These are phyloP conservation scores for Botrytis sinoallii DNA, from an alignment of 2,329 filamentous ascomycete genomes.

Conservation along the genomic window DNA sequence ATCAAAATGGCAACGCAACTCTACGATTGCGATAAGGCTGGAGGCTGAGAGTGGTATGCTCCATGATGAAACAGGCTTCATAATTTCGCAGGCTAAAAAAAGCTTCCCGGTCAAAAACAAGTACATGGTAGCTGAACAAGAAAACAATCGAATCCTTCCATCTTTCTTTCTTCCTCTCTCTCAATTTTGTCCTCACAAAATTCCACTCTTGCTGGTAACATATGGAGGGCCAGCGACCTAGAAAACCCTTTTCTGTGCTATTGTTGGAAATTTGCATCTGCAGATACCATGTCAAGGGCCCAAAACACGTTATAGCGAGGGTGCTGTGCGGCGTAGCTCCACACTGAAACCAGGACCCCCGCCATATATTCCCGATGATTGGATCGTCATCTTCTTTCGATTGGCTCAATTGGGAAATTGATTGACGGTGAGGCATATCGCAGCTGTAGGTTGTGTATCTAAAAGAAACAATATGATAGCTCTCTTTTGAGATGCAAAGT, in stretches of 20 bases:
- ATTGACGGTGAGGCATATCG: not conserved
- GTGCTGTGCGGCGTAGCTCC: not conserved
- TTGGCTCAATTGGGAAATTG: not conserved
- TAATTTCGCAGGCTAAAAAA: not conserved
- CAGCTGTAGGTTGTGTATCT: not conserved
- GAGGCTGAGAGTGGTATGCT: not conserved
- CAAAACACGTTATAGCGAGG: not conserved
- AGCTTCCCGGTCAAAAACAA: not conserved
- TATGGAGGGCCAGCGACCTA: not conserved
- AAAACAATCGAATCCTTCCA: not conserved
- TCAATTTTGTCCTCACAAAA: not conserved
- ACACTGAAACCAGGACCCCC: not conserved
- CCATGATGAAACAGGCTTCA: not conserved
- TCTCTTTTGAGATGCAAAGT: not conserved
- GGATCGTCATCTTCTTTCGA: not conserved
- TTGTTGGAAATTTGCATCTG: not conserved
- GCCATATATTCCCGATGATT: not conserved
- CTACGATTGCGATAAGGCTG: not conserved
- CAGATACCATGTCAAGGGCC: not conserved
- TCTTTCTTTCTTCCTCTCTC: too few species aligned
- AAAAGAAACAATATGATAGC: not conserved
- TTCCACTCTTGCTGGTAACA: not conserved
- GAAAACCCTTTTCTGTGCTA: not conserved
- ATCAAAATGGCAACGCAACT: not conserved
- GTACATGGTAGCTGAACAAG: not conserved